These are phyloP conservation scores for Annulohypoxylon moriforme DNA, from an alignment of 495 filamentous ascomycete genomes.

Conservation along the genomic window DNA sequence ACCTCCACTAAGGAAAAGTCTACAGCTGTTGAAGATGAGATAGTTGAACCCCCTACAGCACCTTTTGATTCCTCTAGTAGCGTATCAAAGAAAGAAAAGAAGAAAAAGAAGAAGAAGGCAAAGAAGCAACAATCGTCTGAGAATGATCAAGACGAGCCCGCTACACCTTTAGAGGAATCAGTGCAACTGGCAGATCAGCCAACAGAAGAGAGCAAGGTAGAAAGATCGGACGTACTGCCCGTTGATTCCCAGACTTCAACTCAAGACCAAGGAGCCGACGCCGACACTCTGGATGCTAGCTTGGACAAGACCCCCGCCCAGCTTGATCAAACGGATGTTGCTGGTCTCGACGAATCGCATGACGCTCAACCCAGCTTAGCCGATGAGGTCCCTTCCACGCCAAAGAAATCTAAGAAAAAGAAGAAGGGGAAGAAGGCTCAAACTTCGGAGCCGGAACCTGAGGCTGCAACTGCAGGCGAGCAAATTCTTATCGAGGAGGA, in stretches of 20 bases:
- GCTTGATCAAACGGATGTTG: not conserved
- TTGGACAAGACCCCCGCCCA: not conserved
- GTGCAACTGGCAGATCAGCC: conserved; percentile 8
- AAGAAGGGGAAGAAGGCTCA: conserved; percentile 35
- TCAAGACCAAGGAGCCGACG: conserved; percentile 17
- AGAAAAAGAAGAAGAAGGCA: conserved; percentile 40
- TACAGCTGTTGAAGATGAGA: conserved; percentile 4
- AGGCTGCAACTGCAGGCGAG: conserved; percentile 3
- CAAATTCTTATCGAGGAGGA: conserved; percentile 5
- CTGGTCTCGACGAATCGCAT: conserved; percentile 5
- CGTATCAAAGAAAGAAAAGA: conserved; percentile 35
- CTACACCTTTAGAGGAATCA: conserved; percentile 21
- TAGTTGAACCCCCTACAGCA: conserved; percentile 5
- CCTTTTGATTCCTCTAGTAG: conserved; percentile 2
- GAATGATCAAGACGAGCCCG: conserved; percentile 16
- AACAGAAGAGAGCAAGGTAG: conserved; percentile 14
- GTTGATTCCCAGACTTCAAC: conserved; percentile 14
- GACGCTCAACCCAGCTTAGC: conserved; percentile 11
- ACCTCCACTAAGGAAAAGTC: not conserved
- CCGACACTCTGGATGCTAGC: not conserved
- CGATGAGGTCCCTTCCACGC: conserved; percentile 23
- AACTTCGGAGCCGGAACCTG: conserved; percentile 5
- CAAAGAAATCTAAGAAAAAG: conserved; percentile 45
- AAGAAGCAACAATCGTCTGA: conserved; percentile 19
- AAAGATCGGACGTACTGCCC: conserved; percentile 5